phyloP scores from a whole-genome alignment of 2,329 filamentous ascomycete genomes.

The Trichoderma sp. region DNA sequence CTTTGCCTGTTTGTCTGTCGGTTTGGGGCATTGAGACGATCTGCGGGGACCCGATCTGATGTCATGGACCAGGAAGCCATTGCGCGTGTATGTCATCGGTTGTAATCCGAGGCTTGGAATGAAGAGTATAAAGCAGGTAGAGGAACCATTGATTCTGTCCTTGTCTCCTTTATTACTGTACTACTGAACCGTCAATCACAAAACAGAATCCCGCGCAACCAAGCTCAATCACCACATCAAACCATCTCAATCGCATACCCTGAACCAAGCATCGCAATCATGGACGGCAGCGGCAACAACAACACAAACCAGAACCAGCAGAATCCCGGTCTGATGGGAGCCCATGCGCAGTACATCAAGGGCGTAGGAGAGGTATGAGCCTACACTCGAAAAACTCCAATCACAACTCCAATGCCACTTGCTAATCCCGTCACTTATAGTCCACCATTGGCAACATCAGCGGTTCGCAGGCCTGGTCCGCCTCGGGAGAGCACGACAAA shows the following conservation, averaged over 20 bases:
- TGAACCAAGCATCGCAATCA: conserved; percentile 30
- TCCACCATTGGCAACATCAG: conserved; percentile 62
- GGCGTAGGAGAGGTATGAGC: conserved; percentile 63
- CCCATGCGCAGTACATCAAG: conserved; percentile 70
- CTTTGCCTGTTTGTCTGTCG: background rate
- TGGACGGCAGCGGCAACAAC: conserved; percentile 36
- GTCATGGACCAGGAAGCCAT: conserved; percentile 29
- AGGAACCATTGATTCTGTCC: background rate
- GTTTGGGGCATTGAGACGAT: conserved; percentile 11
- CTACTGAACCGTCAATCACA: background rate
- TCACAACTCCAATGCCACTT: background rate
- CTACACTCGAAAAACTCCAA: no score
- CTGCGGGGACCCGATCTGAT: conserved; percentile 23
- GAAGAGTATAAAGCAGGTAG: background rate
- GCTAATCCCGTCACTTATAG: conserved; percentile 40
- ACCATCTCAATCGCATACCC: background rate
- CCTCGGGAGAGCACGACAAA: conserved; percentile 66
- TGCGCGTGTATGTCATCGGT: conserved; percentile 30
- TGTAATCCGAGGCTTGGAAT: conserved; percentile 4
- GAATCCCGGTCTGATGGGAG: conserved; percentile 62
- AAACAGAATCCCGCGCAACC: background rate
- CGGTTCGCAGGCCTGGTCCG: conserved; percentile 64
- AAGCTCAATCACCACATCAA: background rate
- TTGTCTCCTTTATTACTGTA: background rate
- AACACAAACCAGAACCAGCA: conserved; percentile 37